Base-by-base conservation (phyloP, 2,329 filamentous ascomycete species). In the Cercospora nicotianae region DNA sequence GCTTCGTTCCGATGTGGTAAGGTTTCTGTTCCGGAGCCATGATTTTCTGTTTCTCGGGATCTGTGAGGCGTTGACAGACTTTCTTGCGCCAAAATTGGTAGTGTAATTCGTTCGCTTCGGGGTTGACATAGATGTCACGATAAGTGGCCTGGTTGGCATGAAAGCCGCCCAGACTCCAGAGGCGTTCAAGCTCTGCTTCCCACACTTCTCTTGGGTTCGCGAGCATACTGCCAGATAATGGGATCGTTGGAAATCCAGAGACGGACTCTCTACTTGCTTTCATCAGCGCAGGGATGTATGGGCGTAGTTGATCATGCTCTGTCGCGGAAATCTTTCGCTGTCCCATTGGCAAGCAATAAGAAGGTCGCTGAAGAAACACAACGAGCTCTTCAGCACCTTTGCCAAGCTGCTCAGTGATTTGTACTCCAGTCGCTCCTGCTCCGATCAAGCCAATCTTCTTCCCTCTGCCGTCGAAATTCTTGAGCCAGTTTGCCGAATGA, bases 351-450 rank as follows among this genome's bases (percentile, higher is more conserved):
- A 91, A 73, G 0, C 86, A 86, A 5, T 90, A 80, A 66, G 90
- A 90, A 0, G 89, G 89, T 1, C 88, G 90, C 10, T 89, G 84
- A 71, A 91, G 86, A 76, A 91, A 90, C 28, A 91, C 86, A 1
- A 80, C 83, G 3, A 91, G 75, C 1, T 79, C 79, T 1, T 68
- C 70, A 20, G 76, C 76, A 31, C 76, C 69, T 48, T 75, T 74
- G 39, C 74, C 74, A 3, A 75, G 69, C 64, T 78, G 76, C 48
- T 79, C 77, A 2, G 75, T 76, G 33, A 78, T 76, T 63, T 83
- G 81, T 3, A 83, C 78, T 5, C 78, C 81, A 0, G 80, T 81
- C 2, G 80, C 79, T 6, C 81, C 81, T 8, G 79, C 81, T 4
- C 81, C 81, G 13, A 83, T 80, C 8, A 83, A 69, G 2, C 77